phyloP scores from a whole-genome alignment of 257 asterid species.

The Solanum dulcamara region DNA sequence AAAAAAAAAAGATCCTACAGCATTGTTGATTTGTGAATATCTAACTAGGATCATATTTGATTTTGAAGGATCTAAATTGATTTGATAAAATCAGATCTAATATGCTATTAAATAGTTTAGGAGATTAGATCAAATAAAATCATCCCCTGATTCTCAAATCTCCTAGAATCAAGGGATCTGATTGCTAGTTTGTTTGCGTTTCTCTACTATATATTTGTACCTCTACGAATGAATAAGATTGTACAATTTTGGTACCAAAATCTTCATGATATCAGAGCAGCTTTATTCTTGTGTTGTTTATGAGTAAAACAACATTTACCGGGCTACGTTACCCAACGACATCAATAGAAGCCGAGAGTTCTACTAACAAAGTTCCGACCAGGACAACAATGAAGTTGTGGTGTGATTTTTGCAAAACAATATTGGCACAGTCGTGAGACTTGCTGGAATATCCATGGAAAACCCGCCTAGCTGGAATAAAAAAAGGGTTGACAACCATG shows the following conservation, averaged over 20 bases:
- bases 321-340: neutral
- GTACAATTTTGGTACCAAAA: too few relatives aligned
- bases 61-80: too few relatives aligned
- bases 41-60: too few relatives aligned
- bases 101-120: too few relatives aligned
- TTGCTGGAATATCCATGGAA: neutral
- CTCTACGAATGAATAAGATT: too few relatives aligned
- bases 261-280: neutral
- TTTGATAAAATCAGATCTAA: too few relatives aligned
- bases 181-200: too few relatives aligned
- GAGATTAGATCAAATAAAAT: too few relatives aligned
- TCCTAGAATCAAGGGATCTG: too few relatives aligned
- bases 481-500: neutral
- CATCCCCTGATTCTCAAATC: too few relatives aligned
- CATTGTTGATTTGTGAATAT: too few relatives aligned
- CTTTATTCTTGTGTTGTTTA: neutral
- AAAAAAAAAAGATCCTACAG: neutral
- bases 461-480: neutral
- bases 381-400: neutral
- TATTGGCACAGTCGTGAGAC: neutral
- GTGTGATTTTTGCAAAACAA: neutral
- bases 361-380: neutral
- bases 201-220: too few relatives aligned
- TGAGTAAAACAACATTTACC: neutral
- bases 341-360: neutral